These are phyloP conservation scores for Coprinellus aureogranulatus DNA, from an alignment of 768 basidiomycete genomes.

Conservation along the genomic window DNA sequence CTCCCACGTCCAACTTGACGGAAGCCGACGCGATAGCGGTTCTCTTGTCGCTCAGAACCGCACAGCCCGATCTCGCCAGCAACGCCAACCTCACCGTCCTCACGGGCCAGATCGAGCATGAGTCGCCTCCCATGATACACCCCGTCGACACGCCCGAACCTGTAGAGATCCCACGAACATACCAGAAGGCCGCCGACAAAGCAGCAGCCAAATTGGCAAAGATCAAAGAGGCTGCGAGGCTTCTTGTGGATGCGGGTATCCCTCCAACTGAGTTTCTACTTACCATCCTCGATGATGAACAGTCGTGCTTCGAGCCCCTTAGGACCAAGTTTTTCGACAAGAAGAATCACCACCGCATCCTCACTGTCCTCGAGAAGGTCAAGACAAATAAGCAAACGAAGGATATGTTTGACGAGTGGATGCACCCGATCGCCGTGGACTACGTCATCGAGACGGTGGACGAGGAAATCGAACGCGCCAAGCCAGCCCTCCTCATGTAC, in stretches of 20 bases:
- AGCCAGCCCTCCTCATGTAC: not conserved
- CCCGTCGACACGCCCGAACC: no score
- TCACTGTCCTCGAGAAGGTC: not conserved
- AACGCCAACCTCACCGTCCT: no score
- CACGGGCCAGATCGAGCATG: no score
- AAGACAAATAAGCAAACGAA: not conserved
- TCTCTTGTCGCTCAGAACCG: no score
- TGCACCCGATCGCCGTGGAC: not conserved
- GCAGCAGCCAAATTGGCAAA: not conserved
- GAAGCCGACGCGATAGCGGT: no score
- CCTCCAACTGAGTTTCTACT: not conserved
- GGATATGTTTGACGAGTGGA: not conserved
- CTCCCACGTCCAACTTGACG: no score
- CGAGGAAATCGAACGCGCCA: not conserved
- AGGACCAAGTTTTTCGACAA: not conserved
- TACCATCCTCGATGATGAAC: not conserved
- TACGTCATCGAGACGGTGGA: not conserved
- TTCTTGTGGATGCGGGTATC: not conserved
- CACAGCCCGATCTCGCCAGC: no score
- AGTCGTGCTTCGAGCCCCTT: not conserved
- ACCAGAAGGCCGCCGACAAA: not conserved
- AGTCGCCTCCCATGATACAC: no score
- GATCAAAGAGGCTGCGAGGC: not conserved
- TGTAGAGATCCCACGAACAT: not conserved
- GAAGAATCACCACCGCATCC: not conserved